Evolutionary conservation across 345 rosid genomes (phyloP), one percentile per base, ranked within the genome.

Genomic region (Microcos paniculata): DNA sequence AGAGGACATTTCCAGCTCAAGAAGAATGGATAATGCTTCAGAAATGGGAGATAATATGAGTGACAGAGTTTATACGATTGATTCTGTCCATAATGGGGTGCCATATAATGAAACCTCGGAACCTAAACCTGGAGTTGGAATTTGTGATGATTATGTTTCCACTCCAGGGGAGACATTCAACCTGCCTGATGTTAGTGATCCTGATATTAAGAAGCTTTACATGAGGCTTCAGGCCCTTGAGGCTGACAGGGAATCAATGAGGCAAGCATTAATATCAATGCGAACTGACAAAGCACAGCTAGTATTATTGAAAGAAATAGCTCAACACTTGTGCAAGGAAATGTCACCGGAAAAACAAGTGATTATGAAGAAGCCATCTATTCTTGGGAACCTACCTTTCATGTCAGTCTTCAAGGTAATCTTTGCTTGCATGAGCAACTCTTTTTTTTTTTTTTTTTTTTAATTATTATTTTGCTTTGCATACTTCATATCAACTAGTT

Each of bases 181-280:
- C 76, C 88, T 58, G 67, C 84, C 85, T 74, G 97, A 91, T 76
- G 66, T 65, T 71, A 81, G 71, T 67, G 94, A 92, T 91, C 94
- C 95, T 31, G 97, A 94, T 79, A 77, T 96, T 72, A 85, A 89
- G 78, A 96, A 91, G 72, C 94, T 96, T 21, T 90, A 89, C 81
- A 82, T 71, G 85, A 90, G 99, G 86, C 94, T 96, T 84, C 99
- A 96, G 72, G 90, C 97, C 12, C 91, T 96, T 46, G 98, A 96
- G 88, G 98, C 96, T 18, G 97, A 96, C 80, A 90, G 98, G 80
- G 99, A 96, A 86, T 96, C 97, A 14, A 91, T 96, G 99, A 90
- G 91, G 80, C 97, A 92, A 64, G 90, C 97, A 74, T 75, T 96
- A 77, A 59, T 94, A 68, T 94, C 99, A 40, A 94, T 92, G 97